A percentile compares a stretch with the other conserved stretches of the same genome.
Evolutionary conservation across 306 rosid species (phyloP).

Genomic region (Aeschynomene evenia): DNA sequence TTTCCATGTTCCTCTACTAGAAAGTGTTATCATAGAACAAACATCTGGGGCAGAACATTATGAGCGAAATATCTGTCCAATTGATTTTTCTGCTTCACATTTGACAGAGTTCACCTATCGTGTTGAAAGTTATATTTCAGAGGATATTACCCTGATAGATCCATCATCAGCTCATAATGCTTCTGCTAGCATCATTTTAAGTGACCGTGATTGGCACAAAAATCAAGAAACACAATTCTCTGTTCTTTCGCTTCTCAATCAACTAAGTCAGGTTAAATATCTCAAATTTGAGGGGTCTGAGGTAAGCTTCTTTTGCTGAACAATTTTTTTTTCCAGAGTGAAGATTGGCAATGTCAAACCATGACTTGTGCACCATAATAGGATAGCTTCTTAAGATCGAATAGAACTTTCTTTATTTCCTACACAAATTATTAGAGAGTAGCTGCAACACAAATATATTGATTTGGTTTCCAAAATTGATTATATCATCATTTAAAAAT

Average conservation of each 20-base stretch:
- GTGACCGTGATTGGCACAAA: not conserved
- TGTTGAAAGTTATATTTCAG: not conserved
- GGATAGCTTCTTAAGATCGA: not conserved
- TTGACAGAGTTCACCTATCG: not conserved
- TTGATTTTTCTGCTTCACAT: not conserved
- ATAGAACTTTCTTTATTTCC: not conserved
- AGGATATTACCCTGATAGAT: not conserved
- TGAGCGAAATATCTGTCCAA: not conserved
- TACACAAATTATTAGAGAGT: not conserved
- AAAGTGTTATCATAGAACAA: not conserved
- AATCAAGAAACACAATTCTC: not conserved
- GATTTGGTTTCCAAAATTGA: not conserved
- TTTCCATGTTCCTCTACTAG: slow-evolving; percentile 8
- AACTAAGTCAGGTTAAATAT: not conserved
- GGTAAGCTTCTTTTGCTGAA: not conserved
- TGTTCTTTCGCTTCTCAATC: not conserved
- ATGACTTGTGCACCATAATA: not conserved
- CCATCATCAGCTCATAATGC: slow-evolving; percentile 17
- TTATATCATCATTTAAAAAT: not conserved
- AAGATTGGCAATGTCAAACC: not conserved
- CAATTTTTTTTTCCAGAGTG: not conserved
- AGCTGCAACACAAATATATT: not conserved
- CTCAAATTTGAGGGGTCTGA: not conserved
- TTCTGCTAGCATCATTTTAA: not conserved
- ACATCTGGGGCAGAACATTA: accelerated